Conservation (phyloP, 2,329 filamentous ascomycete genomes). For the Aureobasidium sp. region DNA sequence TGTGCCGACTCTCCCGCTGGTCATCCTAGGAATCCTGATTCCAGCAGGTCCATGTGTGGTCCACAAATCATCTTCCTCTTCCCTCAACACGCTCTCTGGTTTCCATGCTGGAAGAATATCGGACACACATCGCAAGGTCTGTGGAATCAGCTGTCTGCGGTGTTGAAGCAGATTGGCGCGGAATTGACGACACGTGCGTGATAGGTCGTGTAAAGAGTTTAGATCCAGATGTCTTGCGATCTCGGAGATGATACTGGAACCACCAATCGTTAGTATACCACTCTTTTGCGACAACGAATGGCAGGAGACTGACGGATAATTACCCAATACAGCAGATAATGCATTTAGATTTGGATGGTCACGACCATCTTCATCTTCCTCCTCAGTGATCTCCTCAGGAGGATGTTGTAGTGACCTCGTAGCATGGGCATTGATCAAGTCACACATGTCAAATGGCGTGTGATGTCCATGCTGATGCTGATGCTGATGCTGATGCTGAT, state of each 20-base stretch:
- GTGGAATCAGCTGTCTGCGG: conserved; percentile 62
- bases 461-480: conserved; percentile 11
- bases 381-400: neutral
- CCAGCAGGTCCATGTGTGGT: conserved; percentile 23
- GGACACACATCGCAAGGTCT: conserved; percentile 73
- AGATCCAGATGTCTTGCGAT: conserved; percentile 75
- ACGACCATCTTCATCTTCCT: conserved; percentile 20
- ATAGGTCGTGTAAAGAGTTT: conserved; percentile 77
- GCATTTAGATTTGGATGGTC: conserved; percentile 51
- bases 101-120: conserved; percentile 44
- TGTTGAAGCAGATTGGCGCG: conserved; percentile 72
- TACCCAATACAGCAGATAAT: conserved; percentile 57
- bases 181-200: conserved; percentile 73
- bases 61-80: conserved; percentile 24
- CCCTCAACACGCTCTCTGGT: conserved; percentile 44
- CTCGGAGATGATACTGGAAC: conserved; percentile 62
- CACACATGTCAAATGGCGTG: neutral
- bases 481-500: conserved; percentile 4
- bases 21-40: conserved; percentile 36
- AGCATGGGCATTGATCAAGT: conserved; percentile 2
- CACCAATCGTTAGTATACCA: neutral
- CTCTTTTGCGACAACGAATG: neutral
- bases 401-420: neutral
- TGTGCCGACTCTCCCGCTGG: conserved; percentile 61
- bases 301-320: conserved; percentile 56